Percentiles rank a stretch among this genome's conserved stretches.
Conservation (phyloP, 805 yeast genomes). For the Yarrowia deformans region DNA sequence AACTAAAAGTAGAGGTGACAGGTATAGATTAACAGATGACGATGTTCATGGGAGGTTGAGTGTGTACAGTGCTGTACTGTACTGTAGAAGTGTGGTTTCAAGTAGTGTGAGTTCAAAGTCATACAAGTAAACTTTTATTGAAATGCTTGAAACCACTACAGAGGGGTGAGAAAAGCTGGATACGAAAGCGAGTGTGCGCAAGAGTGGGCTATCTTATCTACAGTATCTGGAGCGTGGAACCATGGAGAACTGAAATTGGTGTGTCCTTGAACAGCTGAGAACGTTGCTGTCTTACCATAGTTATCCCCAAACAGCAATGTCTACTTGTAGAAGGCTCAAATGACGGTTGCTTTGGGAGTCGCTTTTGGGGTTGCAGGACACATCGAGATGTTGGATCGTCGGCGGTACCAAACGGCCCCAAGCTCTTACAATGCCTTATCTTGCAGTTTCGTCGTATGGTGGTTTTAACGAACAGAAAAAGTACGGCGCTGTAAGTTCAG, state of each 20-base stretch:
- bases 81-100: not conserved
- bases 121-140: conserved; percentile 9
- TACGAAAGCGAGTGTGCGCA: conserved; percentile 4
- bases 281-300: no score
- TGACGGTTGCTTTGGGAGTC: no score
- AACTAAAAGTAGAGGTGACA: conserved; percentile 25
- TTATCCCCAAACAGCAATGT: not conserved
- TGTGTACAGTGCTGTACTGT: no score
- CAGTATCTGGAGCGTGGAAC: not conserved
- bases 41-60: not conserved
- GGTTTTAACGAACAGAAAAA: not conserved
- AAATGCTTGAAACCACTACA: not conserved
- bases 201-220: conserved; percentile 17
- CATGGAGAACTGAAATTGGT: not conserved
- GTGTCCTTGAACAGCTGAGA: no score
- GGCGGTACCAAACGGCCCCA: not conserved
- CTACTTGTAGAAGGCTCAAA: no score
- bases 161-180: not conserved
- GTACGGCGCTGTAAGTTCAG: conserved; percentile 12
- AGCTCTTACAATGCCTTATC: not conserved
- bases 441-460: not conserved
- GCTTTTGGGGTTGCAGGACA: no score
- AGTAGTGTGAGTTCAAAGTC: not conserved
- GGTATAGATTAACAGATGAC: conserved; percentile 22
- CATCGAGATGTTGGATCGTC: not conserved